Evolutionary conservation across 495 filamentous ascomycete species (phyloP).

Genomic region (Annulohypoxylon bovei): DNA sequence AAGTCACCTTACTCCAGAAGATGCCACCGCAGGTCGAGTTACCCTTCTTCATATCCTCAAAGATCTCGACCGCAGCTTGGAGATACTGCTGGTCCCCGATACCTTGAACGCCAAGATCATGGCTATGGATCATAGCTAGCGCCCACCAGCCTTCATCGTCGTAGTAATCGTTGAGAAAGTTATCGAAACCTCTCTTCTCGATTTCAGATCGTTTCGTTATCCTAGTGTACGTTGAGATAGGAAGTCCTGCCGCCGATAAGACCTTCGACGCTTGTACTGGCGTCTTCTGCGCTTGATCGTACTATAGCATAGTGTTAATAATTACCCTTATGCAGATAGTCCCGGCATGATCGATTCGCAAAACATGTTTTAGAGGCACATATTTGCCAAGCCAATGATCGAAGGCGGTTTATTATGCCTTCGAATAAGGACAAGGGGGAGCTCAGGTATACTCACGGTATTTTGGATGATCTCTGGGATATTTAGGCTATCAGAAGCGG

Average conservation of each 20-base stretch:
- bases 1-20: slow-evolving; percentile 71
- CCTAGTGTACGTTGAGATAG: slow-evolving; percentile 47
- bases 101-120: slow-evolving; percentile 60
- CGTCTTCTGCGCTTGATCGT: slow-evolving; percentile 52
- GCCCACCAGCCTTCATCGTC: slow-evolving; percentile 83
- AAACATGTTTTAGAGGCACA: background rate
- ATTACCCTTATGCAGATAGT: background rate
- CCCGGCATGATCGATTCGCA: background rate
- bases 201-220: slow-evolving; percentile 31
- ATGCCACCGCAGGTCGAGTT: slow-evolving; percentile 70
- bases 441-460: slow-evolving; percentile 46
- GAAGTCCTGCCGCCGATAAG: slow-evolving; percentile 42
- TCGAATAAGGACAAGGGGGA: background rate
- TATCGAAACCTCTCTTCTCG: slow-evolving; percentile 49
- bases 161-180: slow-evolving; percentile 71
- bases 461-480: slow-evolving; percentile 53
- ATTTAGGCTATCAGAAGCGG: slow-evolving; percentile 43
- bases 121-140: slow-evolving; percentile 69
- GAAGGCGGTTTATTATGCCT: background rate
- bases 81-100: slow-evolving; percentile 65
- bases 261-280: slow-evolving; percentile 46
- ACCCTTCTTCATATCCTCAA: slow-evolving; percentile 68
- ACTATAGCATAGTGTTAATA: slow-evolving; percentile 24
- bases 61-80: slow-evolving; percentile 66
- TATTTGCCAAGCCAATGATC: background rate